Conservation (phyloP, 345 rosid species). For the Psidium guajava region DNA sequence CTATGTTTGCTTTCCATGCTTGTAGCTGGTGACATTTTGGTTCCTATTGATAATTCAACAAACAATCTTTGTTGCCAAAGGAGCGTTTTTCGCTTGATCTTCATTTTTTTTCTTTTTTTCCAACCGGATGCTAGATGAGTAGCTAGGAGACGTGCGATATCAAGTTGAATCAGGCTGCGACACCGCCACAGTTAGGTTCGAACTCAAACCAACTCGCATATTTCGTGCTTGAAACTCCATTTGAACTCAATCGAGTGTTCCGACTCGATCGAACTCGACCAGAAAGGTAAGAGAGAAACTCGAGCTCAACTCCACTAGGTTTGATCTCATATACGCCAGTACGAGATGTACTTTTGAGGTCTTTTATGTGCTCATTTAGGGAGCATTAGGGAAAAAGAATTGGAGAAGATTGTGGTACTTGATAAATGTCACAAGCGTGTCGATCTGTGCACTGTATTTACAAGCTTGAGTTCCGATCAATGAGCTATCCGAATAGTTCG, state of each 20-base stretch:
- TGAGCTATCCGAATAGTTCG: not conserved
- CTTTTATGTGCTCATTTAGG: not conserved
- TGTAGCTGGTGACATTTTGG: too few species aligned
- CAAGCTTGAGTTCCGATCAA: not conserved
- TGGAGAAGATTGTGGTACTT: not conserved
- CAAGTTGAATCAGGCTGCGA: too few species aligned
- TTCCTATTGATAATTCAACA: too few species aligned
- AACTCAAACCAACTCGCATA: too few species aligned
- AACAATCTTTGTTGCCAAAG: too few species aligned
- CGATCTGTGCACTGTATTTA: not conserved
- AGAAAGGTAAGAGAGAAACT: not conserved
- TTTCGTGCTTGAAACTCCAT: too few species aligned
- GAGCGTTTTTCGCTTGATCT: too few species aligned
- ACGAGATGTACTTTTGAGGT: not conserved
- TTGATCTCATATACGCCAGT: not conserved
- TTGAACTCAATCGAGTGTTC: not conserved
- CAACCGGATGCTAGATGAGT: too few species aligned
- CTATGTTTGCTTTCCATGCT: too few species aligned
- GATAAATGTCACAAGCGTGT: rapidly evolving
- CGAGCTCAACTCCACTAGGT: not conserved
- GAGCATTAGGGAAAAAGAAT: not conserved
- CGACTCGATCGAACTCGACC: rapidly evolving
- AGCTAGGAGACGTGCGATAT: too few species aligned
- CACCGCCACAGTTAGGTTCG: too few species aligned
- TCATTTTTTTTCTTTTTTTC: too few species aligned